Percentiles rank a stretch among this genome's conserved stretches.
phyloP scores from a whole-genome alignment of 2,329 filamentous ascomycete species.

The Phialocephala subalpina region DNA sequence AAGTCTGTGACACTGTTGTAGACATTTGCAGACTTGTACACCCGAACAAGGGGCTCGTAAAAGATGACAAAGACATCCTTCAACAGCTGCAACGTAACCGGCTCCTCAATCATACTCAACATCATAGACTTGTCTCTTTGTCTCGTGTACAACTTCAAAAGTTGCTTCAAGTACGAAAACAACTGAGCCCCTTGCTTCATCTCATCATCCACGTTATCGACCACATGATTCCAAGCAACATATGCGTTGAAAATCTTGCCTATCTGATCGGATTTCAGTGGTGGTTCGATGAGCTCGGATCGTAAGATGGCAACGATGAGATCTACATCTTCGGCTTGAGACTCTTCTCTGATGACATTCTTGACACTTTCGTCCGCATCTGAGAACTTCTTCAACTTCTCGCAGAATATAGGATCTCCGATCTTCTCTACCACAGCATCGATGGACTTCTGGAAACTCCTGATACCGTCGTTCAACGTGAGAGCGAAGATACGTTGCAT shows the following conservation, averaged over 20 bases:
- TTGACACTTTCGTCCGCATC: conserved; percentile 80
- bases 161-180: conserved; percentile 93
- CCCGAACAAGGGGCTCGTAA: conserved; percentile 94
- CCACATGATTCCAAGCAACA: conserved; percentile 93
- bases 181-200: conserved; percentile 89
- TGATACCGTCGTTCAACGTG: conserved; percentile 90
- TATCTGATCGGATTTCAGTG: conserved; percentile 77
- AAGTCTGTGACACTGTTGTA: conserved; percentile 98
- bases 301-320: conserved; percentile 85
- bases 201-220: conserved; percentile 89
- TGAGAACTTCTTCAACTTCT: conserved; percentile 83
- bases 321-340: conserved; percentile 77
- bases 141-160: conserved; percentile 89
- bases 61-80: conserved; percentile 98
- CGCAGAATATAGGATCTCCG: conserved; percentile 78
- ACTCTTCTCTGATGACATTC: conserved; percentile 75
- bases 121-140: conserved; percentile 98
- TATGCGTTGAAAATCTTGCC: conserved; percentile 92
- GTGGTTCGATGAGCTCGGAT: conserved; percentile 77
- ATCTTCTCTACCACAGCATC: conserved; percentile 80
- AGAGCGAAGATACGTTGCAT: conserved; percentile 95
- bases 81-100: conserved; percentile 95
- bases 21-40: conserved; percentile 98
- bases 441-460: conserved; percentile 85
- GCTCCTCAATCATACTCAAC: conserved; percentile 93